Evolutionary conservation across 164 flowering plant species (phyloP).

Genomic region (Paratinospora sagittata): DNA sequence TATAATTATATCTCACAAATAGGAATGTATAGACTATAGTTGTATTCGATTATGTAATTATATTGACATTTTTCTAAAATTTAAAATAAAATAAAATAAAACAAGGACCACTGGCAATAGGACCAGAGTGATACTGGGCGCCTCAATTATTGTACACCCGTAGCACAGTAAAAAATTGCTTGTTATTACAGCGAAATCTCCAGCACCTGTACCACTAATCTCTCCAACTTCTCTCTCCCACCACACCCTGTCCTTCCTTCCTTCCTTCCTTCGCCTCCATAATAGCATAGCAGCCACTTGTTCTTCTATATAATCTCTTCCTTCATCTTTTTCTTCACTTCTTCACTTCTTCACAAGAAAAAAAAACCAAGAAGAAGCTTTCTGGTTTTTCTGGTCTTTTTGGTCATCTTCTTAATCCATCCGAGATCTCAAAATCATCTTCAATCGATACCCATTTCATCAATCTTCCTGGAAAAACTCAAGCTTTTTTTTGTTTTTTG

Average conservation of each 20-base stretch:
- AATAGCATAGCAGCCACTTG: not conserved
- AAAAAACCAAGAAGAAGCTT: not conserved
- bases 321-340: not conserved
- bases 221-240: not conserved
- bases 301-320: constrained; percentile 4
- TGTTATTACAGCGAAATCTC: too few relatives aligned
- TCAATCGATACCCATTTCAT: not conserved
- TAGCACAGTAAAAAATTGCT: too few relatives aligned
- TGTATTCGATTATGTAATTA: too few relatives aligned
- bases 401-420: not conserved
- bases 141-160: too few relatives aligned
- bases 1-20: too few relatives aligned
- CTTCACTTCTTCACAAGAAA: not conserved
- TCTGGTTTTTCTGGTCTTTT: not conserved
- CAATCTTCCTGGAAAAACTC: not conserved
- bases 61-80: too few relatives aligned
- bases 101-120: too few relatives aligned
- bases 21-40: too few relatives aligned
- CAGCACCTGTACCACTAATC: too few relatives aligned
- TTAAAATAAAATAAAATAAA: too few relatives aligned
- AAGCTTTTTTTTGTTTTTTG: not conserved
- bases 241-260: not conserved
- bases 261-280: not conserved
- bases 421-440: not conserved
- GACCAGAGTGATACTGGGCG: too few relatives aligned